Base-by-base conservation (phyloP, 805 yeast species). In the Grigorovia humatica region DNA sequence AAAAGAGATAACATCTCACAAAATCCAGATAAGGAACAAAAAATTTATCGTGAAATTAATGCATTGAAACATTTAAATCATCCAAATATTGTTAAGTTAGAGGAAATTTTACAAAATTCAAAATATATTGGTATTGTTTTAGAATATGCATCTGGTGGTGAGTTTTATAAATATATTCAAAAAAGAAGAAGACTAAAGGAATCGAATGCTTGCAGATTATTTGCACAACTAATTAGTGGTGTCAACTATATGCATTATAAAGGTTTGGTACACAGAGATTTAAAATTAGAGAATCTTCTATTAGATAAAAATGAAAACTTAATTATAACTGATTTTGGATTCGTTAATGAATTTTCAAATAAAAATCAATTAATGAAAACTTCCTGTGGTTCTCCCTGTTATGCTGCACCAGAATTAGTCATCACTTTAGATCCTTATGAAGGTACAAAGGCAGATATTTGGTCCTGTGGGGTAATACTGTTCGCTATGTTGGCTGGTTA, bases 401-500 rank as follows among this genome's bases (percentile, higher is more conserved):
- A 91, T 68, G 99, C 99, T 0, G 99, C 99, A 1, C 99, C 99
- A 0, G 99, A 93, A 66, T 72, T 93, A 52, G 99, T 93, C 2
- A 83, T 89, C 32, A 84, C 91, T 12, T 87, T 82, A 56, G 78
- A 82, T 50, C 89, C 95, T 15, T 93, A 93, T 65, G 88, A 86
- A 58, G 97, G 96, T 20, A 79, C 88, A 55, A 89, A 88, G 68
- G 97, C 88, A 35, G 99, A 93, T 69, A 85, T 90, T 44, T 93
- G 99, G 99, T 88, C 96, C 0, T 81, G 96, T 61, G 99, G 99
- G 54, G 90, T 93, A 30, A 93, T 93, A 50, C 71, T 93, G 44
- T 93, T 89, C 64, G 97, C 98, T 11, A 93, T 93, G 96, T 74
- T 93, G 48, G 91, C 98, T 0, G 99, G 99, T 1, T 93, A 93